These are phyloP conservation scores for Flueggea neowawraea DNA, from an alignment of 441 rosid species.

Conservation along the genomic window DNA sequence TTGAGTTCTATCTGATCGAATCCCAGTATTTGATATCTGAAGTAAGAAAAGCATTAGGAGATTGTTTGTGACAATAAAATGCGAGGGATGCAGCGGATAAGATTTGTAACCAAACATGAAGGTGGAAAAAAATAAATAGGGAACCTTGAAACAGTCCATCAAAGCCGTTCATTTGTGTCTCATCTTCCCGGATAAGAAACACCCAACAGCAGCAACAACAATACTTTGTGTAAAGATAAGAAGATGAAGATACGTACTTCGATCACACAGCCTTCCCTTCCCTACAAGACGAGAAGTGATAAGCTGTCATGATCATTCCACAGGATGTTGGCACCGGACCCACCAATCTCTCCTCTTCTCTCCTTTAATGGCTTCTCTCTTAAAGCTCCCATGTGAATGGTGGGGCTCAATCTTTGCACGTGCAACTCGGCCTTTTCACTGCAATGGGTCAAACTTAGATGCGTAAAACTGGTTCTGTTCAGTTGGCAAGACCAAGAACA, in stretches of 20 bases:
- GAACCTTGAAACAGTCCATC: slow-evolving; percentile 1
- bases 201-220: neutral
- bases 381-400: too few species aligned
- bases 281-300: slow-evolving; percentile 4
- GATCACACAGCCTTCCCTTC: neutral
- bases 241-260: neutral
- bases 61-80: too few species aligned
- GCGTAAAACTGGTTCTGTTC: too few species aligned
- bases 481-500: too few species aligned
- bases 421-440: too few species aligned
- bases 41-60: too few species aligned
- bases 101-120: slow-evolving; percentile 3
- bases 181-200: neutral
- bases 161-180: slow-evolving; percentile 6
- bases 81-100: neutral
- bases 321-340: neutral
- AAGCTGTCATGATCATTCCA: slow-evolving; percentile 33
- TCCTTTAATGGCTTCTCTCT: neutral
- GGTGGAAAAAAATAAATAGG: too few species aligned
- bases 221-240: too few species aligned
- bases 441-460: too few species aligned
- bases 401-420: too few species aligned
- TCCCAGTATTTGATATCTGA: too few species aligned
- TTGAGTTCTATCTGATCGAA: too few species aligned
- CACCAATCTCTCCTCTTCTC: neutral